These are phyloP conservation scores for Dipodascopsis uninucleata DNA, from an alignment of 805 yeast genomes.

Conservation along the genomic window DNA sequence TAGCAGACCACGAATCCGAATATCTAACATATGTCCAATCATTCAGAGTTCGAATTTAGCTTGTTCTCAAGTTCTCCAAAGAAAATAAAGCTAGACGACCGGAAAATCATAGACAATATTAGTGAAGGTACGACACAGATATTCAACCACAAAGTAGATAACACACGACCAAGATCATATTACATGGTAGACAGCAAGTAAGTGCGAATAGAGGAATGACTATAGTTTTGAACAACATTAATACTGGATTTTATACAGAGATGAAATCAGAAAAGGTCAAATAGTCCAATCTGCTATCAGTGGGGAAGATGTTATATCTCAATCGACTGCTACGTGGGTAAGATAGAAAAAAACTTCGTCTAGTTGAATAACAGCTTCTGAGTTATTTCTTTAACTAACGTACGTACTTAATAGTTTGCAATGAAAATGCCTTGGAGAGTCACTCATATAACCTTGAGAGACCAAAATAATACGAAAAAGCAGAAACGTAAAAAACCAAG, in stretches of 20 bases:
- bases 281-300: constrained; percentile 9
- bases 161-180: constrained; percentile 22
- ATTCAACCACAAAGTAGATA: constrained; percentile 10
- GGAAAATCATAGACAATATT: too few relatives aligned
- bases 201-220: neutral
- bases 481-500: constrained; percentile 13
- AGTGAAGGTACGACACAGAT: constrained; percentile 8
- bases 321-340: constrained; percentile 14
- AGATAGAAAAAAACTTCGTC: neutral
- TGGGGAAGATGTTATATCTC: constrained; percentile 16
- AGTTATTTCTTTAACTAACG: neutral
- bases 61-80: constrained; percentile 15
- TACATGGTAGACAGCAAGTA: constrained; percentile 15
- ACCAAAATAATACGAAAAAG: neutral
- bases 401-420: constrained; percentile 10
- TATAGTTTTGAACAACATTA: neutral
- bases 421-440: constrained; percentile 21
- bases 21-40: too few relatives aligned
- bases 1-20: too few relatives aligned
- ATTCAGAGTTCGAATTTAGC: constrained; percentile 21
- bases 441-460: constrained; percentile 7
- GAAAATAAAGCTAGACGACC: constrained; percentile 10
- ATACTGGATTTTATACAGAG: neutral
- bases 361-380: too few relatives aligned
- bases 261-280: constrained; percentile 4